Evolutionary conservation across 192 early-diverging fungal genomes (phyloP).

Genomic region (Coemansia sp.): DNA sequence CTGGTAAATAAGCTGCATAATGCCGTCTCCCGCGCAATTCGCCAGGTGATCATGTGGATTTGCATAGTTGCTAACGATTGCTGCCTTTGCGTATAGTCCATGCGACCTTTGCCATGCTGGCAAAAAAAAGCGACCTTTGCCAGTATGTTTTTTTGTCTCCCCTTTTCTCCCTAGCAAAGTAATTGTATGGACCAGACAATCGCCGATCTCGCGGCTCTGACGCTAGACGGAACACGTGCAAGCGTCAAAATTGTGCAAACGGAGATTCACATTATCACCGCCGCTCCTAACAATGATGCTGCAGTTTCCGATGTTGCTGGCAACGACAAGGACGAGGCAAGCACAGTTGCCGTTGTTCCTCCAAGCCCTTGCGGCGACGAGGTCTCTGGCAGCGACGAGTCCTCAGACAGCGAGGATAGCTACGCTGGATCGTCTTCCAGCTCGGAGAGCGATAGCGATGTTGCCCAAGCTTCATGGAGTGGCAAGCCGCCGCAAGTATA

Average conservation of each 20-base stretch:
- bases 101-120: no score
- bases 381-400: constrained; percentile 1
- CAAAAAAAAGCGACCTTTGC: no score
- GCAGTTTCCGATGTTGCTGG: no score
- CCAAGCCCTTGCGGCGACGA: no score
- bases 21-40: no score
- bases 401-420: constrained; percentile 10
- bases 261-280: neutral
- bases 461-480: neutral
- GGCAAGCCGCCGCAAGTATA: constrained; percentile 8
- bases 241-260: neutral
- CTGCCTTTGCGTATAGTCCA: no score
- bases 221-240: constrained; percentile 5
- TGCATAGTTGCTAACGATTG: no score
- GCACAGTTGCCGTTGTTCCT: no score
- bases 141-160: neutral
- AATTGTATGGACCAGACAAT: constrained; percentile 11
- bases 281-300: neutral
- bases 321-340: no score
- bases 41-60: no score
- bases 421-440: constrained; percentile 16
- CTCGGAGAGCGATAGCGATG: constrained; percentile 11
- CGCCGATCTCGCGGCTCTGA: constrained; percentile 27
- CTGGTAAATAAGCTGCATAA: no score
- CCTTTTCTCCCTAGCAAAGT: neutral